phyloP scores from a whole-genome alignment of 768 basidiomycete species.

The Russula brevipes region DNA sequence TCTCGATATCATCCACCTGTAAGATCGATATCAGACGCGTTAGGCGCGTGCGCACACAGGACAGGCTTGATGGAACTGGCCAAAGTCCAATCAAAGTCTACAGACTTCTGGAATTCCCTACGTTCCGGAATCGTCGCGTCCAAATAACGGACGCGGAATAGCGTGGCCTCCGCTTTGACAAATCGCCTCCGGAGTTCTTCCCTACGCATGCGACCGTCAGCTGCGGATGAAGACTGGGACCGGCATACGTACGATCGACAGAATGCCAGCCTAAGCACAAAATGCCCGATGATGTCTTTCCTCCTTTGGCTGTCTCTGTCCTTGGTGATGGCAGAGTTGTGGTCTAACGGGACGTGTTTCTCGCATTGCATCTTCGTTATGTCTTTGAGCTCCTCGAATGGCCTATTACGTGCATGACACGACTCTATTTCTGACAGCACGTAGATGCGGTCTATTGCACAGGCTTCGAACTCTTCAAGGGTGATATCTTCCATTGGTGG shows the following conservation, averaged over 20 bases:
- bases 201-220: conserved; percentile 37
- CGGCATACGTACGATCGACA: conserved; percentile 80
- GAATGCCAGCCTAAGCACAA: conserved; percentile 89
- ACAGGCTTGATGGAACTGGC: conserved; percentile 36
- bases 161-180: conserved; percentile 77
- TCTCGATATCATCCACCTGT: conserved; percentile 60
- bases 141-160: conserved; percentile 83
- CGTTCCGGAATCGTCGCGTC: conserved; percentile 53
- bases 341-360: conserved; percentile 71
- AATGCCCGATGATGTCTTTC: conserved; percentile 88
- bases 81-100: conserved; percentile 59
- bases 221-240: background rate
- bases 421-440: conserved; percentile 90
- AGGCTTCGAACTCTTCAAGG: conserved; percentile 91
- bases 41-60: background rate
- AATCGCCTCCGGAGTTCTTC: conserved; percentile 88
- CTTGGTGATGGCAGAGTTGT: conserved; percentile 44
- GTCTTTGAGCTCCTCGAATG: conserved; percentile 69
- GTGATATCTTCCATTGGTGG: conserved; percentile 88
- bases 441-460: conserved; percentile 81
- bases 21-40: conserved; percentile 3
- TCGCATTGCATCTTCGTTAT: conserved; percentile 59
- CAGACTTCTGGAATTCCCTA: conserved; percentile 56
- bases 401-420: conserved; percentile 73
- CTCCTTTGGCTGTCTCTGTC: conserved; percentile 60